Base-by-base conservation (phyloP, 108 stramenopile species). In the Skeletonema tropicum region DNA sequence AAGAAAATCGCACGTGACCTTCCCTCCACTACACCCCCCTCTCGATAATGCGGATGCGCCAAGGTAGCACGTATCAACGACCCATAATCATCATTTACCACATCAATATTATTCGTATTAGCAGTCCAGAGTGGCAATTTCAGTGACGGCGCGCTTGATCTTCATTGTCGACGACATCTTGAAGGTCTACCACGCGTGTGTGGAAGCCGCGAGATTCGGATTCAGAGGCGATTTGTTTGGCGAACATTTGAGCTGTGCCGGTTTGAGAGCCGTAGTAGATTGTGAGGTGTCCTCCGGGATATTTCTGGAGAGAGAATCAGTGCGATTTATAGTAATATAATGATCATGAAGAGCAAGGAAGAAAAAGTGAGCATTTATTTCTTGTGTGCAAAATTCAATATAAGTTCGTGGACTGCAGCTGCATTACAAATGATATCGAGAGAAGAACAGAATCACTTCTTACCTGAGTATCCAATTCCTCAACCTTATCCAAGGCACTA, bases 211-310 rank as follows among this genome's bases (percentile, higher is more conserved):
- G 86, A 19, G 83, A 80, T 41, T 68, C 80, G 9, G 83, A 92
- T 57, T 98, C 97, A 0, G 79, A 70, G 46, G 89, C 94, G 12
- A 99, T 62, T 61, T 86, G 88, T 59, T 93, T 86, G 13, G 98
- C 97, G 83, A 97, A 98, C 59, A 94, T 92, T 77, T 99, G 97
- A 30, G 99, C 94, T 0, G 99, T 99, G 41, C 99, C 99, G 21
- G 99, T 99, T 83, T 99, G 98, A 19, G 92, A 94, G 23, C 96
- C 99, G 80, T 93, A 99, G 79, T 96, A 98, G 39, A 98, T 73
- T 19, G 83, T 85, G 6, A 97, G 76, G 10, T 83, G 62, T 15
- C 91, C 90, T 38, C 92, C 91, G 48, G 96, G 93, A 62, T 87
- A 90, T 86, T 94, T 84, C 66, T 67, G 12, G 0, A 42, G 29